Conservation (phyloP, 2,329 filamentous ascomycete species). For the Sclerotinia trifoliorum region DNA sequence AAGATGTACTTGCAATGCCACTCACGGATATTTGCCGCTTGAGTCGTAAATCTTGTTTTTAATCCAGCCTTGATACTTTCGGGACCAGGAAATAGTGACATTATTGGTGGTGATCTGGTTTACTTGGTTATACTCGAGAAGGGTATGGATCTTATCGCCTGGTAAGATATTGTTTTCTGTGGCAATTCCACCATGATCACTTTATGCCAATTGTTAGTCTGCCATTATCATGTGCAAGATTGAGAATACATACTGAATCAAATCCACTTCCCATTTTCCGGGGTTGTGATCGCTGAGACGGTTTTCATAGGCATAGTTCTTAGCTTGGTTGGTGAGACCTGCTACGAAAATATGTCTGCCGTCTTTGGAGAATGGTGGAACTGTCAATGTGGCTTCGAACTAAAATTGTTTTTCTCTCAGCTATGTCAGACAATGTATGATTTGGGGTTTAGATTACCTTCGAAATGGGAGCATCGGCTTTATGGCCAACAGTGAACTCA, state of each 20-base stretch:
- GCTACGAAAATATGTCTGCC: conserved; percentile 28
- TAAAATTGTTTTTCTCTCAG: conserved; percentile 5
- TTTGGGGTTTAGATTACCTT: not conserved
- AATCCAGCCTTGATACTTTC: not conserved
- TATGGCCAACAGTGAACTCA: not conserved
- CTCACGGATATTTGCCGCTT: not conserved
- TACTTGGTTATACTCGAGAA: not conserved
- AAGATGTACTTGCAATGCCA: not conserved
- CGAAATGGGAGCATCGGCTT: not conserved
- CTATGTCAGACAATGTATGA: not conserved
- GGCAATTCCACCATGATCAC: not conserved
- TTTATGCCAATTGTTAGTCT: not conserved
- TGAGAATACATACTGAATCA: not conserved
- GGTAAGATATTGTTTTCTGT: conserved; percentile 10
- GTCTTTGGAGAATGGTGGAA: conserved; percentile 27
- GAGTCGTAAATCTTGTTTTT: not conserved
- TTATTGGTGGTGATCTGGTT: not conserved
- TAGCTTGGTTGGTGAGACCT: conserved; percentile 28
- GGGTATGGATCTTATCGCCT: not conserved
- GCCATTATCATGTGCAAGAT: no score
- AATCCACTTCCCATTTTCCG: conserved; percentile 26
- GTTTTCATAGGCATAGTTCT: conserved; percentile 29
- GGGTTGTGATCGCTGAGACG: conserved; percentile 28
- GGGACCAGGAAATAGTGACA: not conserved
- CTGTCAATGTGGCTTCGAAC: conserved; percentile 29